Evolutionary conservation across 208 protist genomes (phyloP).

Genomic region (Trichomonas vaginalis): DNA sequence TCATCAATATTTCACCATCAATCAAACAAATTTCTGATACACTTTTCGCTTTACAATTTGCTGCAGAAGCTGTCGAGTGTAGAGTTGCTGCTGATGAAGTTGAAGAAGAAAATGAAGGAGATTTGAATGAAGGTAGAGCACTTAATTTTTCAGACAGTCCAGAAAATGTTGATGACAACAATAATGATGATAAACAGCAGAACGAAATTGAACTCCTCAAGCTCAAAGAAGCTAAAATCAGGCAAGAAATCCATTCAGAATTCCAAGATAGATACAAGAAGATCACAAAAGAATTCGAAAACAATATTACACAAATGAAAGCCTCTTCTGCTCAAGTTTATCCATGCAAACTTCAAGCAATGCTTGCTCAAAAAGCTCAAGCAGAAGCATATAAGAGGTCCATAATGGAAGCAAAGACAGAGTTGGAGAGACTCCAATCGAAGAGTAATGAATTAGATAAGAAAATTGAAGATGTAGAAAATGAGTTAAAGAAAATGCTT

Average conservation of each 20-base stretch:
- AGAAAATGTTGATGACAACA: not conserved
- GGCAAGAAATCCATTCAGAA: slow-evolving; percentile 3
- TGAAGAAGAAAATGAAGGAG: not conserved
- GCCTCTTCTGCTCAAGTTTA: not conserved
- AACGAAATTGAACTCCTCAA: not conserved
- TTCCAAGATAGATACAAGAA: not conserved
- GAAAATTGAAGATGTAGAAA: not conserved
- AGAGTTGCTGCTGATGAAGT: not conserved
- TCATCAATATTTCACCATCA: not conserved
- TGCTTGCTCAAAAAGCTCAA: not conserved
- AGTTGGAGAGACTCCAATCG: not conserved
- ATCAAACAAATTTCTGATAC: not conserved
- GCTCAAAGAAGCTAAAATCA: not conserved
- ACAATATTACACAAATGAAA: not conserved
- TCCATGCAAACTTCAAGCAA: not conserved
- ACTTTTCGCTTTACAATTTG: not conserved
- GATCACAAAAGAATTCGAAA: not conserved
- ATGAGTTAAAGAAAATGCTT: not conserved
- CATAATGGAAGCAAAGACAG: not conserved
- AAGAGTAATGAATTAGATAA: not conserved
- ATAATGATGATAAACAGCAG: not conserved
- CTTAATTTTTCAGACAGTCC: not conserved
- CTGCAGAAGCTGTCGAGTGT: not conserved
- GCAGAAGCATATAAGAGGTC: not conserved
- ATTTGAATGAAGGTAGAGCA: too few species aligned